Evolutionary conservation across 2,329 filamentous ascomycete species (phyloP), one percentile per base, ranked within the genome.

Genomic region (Alternaria brassicae): DNA sequence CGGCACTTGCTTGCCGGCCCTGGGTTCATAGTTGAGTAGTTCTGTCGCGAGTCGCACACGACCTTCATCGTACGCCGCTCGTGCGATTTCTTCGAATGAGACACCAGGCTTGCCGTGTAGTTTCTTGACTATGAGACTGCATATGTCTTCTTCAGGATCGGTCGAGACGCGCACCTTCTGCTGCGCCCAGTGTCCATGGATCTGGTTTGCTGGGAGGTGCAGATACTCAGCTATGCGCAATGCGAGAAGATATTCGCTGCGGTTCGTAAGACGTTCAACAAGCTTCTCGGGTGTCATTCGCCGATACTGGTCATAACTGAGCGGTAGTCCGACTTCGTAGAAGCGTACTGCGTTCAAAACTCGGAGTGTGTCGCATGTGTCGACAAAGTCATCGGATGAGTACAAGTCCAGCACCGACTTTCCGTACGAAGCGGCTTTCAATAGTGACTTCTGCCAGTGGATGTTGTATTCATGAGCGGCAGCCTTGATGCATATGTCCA

Each of bases 351-450:
- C 94, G 70, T 97, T 98, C 47, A 99, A 83, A 0, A 99, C 93
- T 15, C 95, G 89, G 15, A 99, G 81, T 1, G 90, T 95, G 77
- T 99, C 94, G 68, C 93, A 97, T 89, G 97, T 98, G 63, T 98
- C 94, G 53, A 99, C 95, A 78, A 98, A 99, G 66, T 99, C 94
- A 72, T 99, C 95, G 73, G 93, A 97, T 78, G 95, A 97, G 80
- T 98, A 99, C 12, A 98, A 88, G 71, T 98, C 95, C 3, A 99
- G 85, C 0, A 98, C 95, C 0, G 95, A 98, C 77, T 99, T 99
- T 61, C 95, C 95, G 76, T 97, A 98, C 0, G 94, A 98, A 0
- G 95, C 95, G 6, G 95, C 95, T 76, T 96, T 96, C n/a, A 99
- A 84, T 1, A 99, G 83, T 69, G 96, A 88, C 75, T 98, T 99